phyloP scores from a whole-genome alignment of 768 basidiomycete species.

The Calocybe gangraenosa region DNA sequence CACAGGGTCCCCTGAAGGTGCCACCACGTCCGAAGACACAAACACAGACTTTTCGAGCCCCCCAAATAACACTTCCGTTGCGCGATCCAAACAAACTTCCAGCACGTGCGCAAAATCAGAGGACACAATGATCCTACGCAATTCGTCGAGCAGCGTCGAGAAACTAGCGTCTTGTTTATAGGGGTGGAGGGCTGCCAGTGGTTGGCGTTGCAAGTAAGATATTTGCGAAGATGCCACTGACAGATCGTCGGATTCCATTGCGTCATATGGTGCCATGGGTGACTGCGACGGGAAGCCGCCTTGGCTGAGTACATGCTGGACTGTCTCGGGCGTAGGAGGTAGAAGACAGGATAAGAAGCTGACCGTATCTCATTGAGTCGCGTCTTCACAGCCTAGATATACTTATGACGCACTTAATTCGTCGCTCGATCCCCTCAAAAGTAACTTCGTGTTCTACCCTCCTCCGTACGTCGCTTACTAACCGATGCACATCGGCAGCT shows the following conservation, averaged over 20 bases:
- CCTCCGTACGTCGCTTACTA: slow-evolving; percentile 70
- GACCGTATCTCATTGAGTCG: not conserved
- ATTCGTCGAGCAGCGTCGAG: slow-evolving; percentile 62
- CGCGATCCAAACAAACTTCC: slow-evolving; percentile 67
- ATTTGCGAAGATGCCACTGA: slow-evolving; percentile 18
- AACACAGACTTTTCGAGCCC: slow-evolving; percentile 68
- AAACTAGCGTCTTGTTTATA: slow-evolving; percentile 45
- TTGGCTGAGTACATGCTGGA: slow-evolving; percentile 64
- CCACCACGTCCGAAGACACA: slow-evolving; percentile 17
- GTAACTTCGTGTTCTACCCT: slow-evolving; percentile 71
- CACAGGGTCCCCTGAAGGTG: slow-evolving; percentile 30
- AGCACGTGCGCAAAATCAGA: slow-evolving; percentile 70
- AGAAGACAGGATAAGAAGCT: slow-evolving; percentile 75
- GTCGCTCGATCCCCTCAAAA: slow-evolving; percentile 54
- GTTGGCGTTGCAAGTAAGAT: slow-evolving; percentile 12
- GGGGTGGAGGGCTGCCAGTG: not conserved
- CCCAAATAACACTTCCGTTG: slow-evolving; percentile 59
- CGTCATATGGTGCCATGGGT: slow-evolving; percentile 25
- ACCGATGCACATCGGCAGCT: slow-evolving; percentile 59
- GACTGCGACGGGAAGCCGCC: slow-evolving; percentile 45
- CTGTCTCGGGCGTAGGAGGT: slow-evolving; percentile 68
- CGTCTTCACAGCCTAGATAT: not conserved
- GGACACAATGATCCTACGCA: slow-evolving; percentile 55
- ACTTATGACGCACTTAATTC: slow-evolving; percentile 43
- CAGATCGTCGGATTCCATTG: slow-evolving; percentile 19